Percentiles rank a stretch among this genome's conserved stretches.
phyloP scores from a whole-genome alignment of 352 stramenopile genomes.

The Aphanomyces cochlioides region DNA sequence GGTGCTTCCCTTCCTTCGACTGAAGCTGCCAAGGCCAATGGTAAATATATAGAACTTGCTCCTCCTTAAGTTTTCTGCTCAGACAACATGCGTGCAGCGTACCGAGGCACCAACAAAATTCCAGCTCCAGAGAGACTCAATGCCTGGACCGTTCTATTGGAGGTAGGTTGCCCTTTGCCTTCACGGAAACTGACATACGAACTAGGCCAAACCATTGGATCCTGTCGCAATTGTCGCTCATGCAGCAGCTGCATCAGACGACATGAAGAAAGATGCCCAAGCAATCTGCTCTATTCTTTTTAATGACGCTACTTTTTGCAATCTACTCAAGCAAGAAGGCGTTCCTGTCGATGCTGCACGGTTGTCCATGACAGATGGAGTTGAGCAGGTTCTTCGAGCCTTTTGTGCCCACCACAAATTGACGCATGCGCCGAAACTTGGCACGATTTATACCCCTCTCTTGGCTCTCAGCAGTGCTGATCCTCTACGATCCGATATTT shows the following conservation, averaged over 20 bases:
- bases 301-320: constrained; percentile 46
- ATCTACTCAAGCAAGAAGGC: constrained; percentile 39
- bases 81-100: constrained; percentile 36
- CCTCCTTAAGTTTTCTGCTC: background rate
- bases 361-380: constrained; percentile 71
- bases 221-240: constrained; percentile 60
- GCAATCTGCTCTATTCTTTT: constrained; percentile 61
- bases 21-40: constrained; percentile 20
- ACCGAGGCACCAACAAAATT: constrained; percentile 41
- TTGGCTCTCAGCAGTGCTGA: constrained; percentile 61
- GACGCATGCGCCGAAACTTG: constrained; percentile 52
- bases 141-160: constrained; percentile 56
- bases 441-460: constrained; percentile 52
- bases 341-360: constrained; percentile 49
- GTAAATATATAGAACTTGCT: background rate
- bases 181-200: constrained; percentile 27
- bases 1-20: too few relatives aligned
- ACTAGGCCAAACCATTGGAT: constrained; percentile 65
- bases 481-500: constrained; percentile 43
- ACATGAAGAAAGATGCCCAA: constrained; percentile 66
- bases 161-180: constrained; percentile 29
- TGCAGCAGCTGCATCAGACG: constrained; percentile 42
- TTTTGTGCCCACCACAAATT: constrained; percentile 59
- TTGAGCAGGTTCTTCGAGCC: constrained; percentile 65
- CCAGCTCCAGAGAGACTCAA: constrained; percentile 42